Evolutionary conservation across 140 eudicot species (phyloP), one percentile per base, ranked within the genome.

Genomic region (Stevia rebaudiana): DNA sequence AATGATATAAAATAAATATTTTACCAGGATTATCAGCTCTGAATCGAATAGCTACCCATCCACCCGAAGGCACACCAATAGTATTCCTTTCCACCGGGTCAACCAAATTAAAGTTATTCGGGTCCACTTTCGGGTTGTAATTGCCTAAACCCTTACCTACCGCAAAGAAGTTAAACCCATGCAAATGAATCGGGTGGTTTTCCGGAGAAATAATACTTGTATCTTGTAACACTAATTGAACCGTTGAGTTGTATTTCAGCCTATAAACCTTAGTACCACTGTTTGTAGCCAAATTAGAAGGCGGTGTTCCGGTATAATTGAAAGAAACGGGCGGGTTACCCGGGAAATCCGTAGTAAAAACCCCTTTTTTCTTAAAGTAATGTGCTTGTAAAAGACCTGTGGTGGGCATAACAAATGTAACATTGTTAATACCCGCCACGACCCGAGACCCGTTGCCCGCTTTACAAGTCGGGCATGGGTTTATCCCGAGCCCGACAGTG

Each of bases 31-130:
- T 88, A 71, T 88, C 96, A 0, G 96, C 94, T 19, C 81, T 76
- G 61, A 88, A 88, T 70, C 96, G 76, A 9, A 88, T 75, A 19
- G 96, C 96, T 3, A 79, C 79, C 96, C 94, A 88, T 42, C 96
- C 96, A 51, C 96, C 96, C 5, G 94, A 77, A 8, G 96, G 96
- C n/a, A 88, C 90, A 22, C 89, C 83, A 8, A 88, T 76, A 0
- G 96, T 88, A 63, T 88, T 88, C 73, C 96, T 82, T 70, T 88
- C 96, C 21, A 84, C 94, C 36, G 96, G 96, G 65, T 88, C 96
- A 25, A 82, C 80, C 3, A 88, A 77, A 60, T 88, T 82, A 30
- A 88, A 88, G 1, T 76, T 84, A 2, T 78, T 75, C 6, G 84
- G 83, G 65, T 84, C 96, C 13, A 42, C 79, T 37, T 73, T 80